Conservation (phyloP, 2,329 filamentous ascomycete genomes). For the Neopestalotiopsis rosae region DNA sequence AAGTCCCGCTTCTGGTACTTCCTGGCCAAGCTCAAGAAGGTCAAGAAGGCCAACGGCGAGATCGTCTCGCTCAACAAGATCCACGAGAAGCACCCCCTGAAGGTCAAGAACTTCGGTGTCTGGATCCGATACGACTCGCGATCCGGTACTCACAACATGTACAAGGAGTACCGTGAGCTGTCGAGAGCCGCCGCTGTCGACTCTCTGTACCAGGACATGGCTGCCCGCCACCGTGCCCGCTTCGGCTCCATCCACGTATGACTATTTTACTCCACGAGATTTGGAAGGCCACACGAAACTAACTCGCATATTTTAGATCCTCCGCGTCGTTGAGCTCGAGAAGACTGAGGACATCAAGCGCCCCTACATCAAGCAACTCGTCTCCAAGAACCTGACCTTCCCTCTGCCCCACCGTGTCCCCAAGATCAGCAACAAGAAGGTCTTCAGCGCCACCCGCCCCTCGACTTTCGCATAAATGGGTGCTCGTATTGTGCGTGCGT, state of each 20-base stretch:
- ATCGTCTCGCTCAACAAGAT: conserved; percentile 98
- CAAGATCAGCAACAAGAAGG: conserved; percentile 83
- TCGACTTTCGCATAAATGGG: conserved; percentile 92
- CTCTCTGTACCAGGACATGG: conserved; percentile 99
- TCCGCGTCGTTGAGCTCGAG: conserved; percentile 97
- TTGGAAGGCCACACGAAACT: not conserved
- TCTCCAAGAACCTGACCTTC: conserved; percentile 95
- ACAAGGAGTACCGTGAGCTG: conserved; percentile 99
- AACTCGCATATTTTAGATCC: conserved; percentile 66
- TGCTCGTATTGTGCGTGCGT: conserved; percentile 44
- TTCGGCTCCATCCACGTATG: conserved; percentile 99
- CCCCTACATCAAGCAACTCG: conserved; percentile 99
- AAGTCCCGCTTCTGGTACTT: conserved; percentile 99
- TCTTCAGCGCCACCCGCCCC: conserved; percentile 92
- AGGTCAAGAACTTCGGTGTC: conserved; percentile 99
- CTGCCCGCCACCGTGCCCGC: conserved; percentile 95
- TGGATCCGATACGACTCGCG: conserved; percentile 99
- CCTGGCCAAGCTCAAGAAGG: conserved; percentile 97
- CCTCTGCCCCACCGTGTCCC: conserved; percentile 95
- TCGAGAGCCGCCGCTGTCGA: conserved; percentile 94
- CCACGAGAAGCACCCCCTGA: conserved; percentile 97
- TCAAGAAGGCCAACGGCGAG: conserved; percentile 99
- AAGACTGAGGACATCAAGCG: conserved; percentile 94
- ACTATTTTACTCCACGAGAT: conserved; percentile 30
- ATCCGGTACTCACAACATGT: conserved; percentile 99